Percentiles rank a stretch among this genome's conserved stretches.
phyloP scores from a whole-genome alignment of 1,284 basidiomycete genomes.

The Ustilago xerochloae region DNA sequence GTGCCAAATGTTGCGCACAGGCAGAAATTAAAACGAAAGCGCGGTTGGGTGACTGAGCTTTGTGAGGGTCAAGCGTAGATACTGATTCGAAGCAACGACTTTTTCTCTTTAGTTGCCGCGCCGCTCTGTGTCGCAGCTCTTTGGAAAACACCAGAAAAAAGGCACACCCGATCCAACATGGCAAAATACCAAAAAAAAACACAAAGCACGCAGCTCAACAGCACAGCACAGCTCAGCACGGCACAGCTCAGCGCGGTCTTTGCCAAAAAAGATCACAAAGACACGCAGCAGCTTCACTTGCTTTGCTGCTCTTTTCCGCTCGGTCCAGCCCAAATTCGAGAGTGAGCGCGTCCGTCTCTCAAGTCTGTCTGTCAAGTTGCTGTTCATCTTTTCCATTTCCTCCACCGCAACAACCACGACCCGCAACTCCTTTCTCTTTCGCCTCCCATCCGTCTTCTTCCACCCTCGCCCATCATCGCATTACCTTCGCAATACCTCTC shows the following conservation, averaged over 20 bases:
- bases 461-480: background rate
- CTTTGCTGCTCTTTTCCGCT: conserved; percentile 9
- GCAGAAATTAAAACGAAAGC: background rate
- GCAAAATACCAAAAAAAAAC: background rate
- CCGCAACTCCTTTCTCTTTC: background rate
- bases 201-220: no score
- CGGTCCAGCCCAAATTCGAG: conserved; percentile 34
- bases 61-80: background rate
- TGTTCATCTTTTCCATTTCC: conserved; percentile 15
- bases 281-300: background rate
- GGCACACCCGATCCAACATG: conserved; percentile 3
- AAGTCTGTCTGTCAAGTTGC: conserved; percentile 13
- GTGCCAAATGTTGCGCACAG: background rate
- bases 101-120: background rate
- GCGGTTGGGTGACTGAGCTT: background rate
- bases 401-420: conserved; percentile 16
- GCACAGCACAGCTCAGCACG: background rate
- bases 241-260: no score
- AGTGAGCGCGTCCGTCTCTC: conserved; percentile 1
- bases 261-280: background rate
- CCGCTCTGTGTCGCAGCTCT: no score
- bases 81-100: background rate
- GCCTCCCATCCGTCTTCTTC: background rate
- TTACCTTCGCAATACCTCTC: background rate
- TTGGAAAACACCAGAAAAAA: conserved; percentile 16